Base-by-base conservation (phyloP, 1,139 yeast species). In the Yarrowia galli region DNA sequence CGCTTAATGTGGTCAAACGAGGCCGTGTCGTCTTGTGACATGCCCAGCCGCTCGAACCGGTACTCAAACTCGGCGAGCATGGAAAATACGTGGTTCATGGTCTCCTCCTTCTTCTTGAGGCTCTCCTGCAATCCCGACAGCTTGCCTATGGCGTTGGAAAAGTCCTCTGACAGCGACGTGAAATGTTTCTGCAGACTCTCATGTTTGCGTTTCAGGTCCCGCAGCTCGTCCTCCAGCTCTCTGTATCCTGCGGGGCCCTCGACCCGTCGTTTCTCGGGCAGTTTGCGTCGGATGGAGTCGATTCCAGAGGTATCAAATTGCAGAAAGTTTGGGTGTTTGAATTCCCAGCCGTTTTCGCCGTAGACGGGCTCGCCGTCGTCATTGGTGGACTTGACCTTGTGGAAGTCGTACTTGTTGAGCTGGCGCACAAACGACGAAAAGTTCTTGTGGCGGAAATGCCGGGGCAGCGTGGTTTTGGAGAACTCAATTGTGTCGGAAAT, bases 361-460 rank as follows among this genome's bases (percentile, higher is more conserved):
- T 88, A 89, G 67, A 85, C 84, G 3, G 64, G 64, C 61, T 80
- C 80, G 70, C 79, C 81, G 70, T 79, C 81, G 68, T 85, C 87
- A 73, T 87, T 81, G 36, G 82, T 79, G 72, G 83, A 84, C 79
- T 87, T 89, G 71, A 95, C 96, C 79, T 95, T 95, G 79, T 95
- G 98, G 84, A 96, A 95, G 74, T 96, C 99, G 75, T 95, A 95
- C 82, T 95, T 93, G 81, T 95, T 95, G 73, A 95, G 82, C 76
- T 93, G 98, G 70, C 98, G 85, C 10, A 93, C 98, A 81, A 95
- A 95, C 72, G 95, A 87, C 49, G 98, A 96, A 79, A 74, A 93
- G 79, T 95, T 95, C 69, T 92, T 87, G 79, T 95, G 98, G 75
- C 93, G 93, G 81, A 95, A 95, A 78, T 92, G 96, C 69, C 88